Base-by-base conservation (phyloP, 176 grass and related monocot genomes). In the Dendrocalamus sinicus region DNA sequence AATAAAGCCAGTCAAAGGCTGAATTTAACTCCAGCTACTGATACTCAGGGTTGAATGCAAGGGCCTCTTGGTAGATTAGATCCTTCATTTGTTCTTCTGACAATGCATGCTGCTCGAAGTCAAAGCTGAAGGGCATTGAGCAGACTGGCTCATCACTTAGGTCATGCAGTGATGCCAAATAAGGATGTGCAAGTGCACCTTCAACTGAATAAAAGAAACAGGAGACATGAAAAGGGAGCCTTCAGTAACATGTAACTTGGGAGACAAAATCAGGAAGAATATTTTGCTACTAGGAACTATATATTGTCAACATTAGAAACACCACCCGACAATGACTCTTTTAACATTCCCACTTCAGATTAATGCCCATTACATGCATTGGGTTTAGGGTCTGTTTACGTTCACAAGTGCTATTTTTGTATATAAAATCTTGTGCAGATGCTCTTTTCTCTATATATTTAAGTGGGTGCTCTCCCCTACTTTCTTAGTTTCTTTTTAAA, bases 31-130 rank as follows among this genome's bases (percentile, higher is more conserved):
- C 73, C 82, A 70, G 77, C 88, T 94, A 86, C 69, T 91, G 92
- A 63, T 94, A 91, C 53, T 94, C 90, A 17, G 93, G 90, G 79
- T 96, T 99, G 91, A 96, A 99, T 12, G 88, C 90, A n/a, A 96
- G 87, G 67, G 75, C 93, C 85, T 99, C 97, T 73, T 89, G 87
- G 61, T 99, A 88, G 76, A 99, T 99, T 64, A 99, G 89, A 83
- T 99, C 97, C 76, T 99, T 99, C 94, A 99, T 99, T 76, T 96
- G 93, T 73, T 99, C 97, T 84, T 99, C 97, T 0, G 97, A 96
- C 81, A 99, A 88, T 41, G 88, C 87, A 81, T 96, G 90, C 57
- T 99, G 97, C 86, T 99, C 97, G 37, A 99, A 96, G 78, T 99
- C 92, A 65, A 99, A 99, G 79, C 94, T 91, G 89, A 99, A 99